Conservation (phyloP, 345 rosid species). For the Punica granatum region DNA sequence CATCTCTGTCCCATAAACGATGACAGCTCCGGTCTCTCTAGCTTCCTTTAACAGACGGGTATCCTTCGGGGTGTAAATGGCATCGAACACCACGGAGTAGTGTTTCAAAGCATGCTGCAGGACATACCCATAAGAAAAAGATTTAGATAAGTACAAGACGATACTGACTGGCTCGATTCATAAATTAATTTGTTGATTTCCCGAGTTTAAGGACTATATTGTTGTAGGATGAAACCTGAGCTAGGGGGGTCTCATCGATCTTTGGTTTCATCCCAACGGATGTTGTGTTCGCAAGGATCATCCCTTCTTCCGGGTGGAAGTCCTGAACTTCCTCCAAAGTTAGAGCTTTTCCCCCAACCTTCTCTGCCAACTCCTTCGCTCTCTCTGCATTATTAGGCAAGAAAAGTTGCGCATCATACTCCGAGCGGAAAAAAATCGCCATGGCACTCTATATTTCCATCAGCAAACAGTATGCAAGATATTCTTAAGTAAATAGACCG, state of each 20-base stretch:
- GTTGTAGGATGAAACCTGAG: constrained; percentile 19
- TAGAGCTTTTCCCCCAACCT: constrained; percentile 35
- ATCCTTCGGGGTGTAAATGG: constrained; percentile 41
- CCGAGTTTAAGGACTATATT: not conserved
- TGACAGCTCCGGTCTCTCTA: constrained; percentile 25
- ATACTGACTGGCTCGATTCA: too few species aligned
- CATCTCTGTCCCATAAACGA: constrained; percentile 45
- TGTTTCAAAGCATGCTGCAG: constrained; percentile 29
- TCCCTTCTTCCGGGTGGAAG: constrained; percentile 39
- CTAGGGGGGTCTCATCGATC: constrained; percentile 28
- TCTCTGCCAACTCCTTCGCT: constrained; percentile 35
- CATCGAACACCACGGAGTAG: constrained; percentile 37
- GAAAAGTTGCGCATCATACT: not conserved
- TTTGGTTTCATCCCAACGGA: constrained; percentile 38
- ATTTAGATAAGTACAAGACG: too few species aligned
- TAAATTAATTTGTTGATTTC: not conserved
- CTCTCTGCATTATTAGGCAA: constrained; percentile 12
- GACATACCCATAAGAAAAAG: too few species aligned
- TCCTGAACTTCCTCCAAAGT: constrained; percentile 30
- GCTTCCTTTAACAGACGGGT: constrained; percentile 34
- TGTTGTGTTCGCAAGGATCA: constrained; percentile 45
- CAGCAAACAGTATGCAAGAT: not conserved
- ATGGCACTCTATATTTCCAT: not conserved
- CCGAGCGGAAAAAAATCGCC: not conserved
- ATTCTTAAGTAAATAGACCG: not conserved